These are phyloP conservation scores for Boletus reticuloceps DNA, from an alignment of 768 basidiomycete genomes.

Conservation along the genomic window DNA sequence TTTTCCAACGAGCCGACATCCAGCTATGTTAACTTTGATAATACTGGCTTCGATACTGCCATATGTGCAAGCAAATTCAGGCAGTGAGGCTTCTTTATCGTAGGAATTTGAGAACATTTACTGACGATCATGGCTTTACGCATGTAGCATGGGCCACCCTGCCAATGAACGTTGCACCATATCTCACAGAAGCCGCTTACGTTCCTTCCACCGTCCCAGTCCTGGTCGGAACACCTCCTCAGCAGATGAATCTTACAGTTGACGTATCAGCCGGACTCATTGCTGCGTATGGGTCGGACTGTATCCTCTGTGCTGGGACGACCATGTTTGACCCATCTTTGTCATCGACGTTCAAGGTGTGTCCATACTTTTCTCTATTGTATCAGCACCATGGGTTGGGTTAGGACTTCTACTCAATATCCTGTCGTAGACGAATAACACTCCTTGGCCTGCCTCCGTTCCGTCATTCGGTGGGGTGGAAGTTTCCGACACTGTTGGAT, in stretches of 20 bases:
- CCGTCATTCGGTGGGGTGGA: constrained; percentile 18
- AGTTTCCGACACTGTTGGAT: constrained; percentile 19
- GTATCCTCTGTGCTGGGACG: constrained; percentile 25
- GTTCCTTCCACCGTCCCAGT: constrained; percentile 16
- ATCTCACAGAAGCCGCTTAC: constrained; percentile 10
- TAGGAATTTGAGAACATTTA: not conserved
- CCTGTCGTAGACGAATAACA: constrained; percentile 15
- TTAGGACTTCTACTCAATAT: not conserved
- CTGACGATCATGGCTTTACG: not conserved
- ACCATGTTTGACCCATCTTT: constrained; percentile 19
- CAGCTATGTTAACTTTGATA: not conserved
- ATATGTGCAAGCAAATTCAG: constrained; percentile 12
- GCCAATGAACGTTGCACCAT: constrained; percentile 20
- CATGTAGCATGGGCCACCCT: constrained; percentile 26
- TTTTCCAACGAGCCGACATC: not conserved
- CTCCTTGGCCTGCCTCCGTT: constrained; percentile 9
- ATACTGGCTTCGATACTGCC: constrained; percentile 2
- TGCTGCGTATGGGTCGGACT: constrained; percentile 20
- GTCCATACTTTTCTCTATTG: not conserved
- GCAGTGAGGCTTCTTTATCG: not conserved
- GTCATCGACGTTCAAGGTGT: constrained; percentile 26
- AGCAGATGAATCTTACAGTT: constrained; percentile 26
- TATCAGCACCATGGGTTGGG: not conserved
- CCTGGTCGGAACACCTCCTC: constrained; percentile 27
- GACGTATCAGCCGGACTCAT: constrained; percentile 10